Percentiles rank a stretch among this genome's conserved stretches.
Conservation (phyloP, 2,329 filamentous ascomycete genomes). For the Neonectria coccinea region DNA sequence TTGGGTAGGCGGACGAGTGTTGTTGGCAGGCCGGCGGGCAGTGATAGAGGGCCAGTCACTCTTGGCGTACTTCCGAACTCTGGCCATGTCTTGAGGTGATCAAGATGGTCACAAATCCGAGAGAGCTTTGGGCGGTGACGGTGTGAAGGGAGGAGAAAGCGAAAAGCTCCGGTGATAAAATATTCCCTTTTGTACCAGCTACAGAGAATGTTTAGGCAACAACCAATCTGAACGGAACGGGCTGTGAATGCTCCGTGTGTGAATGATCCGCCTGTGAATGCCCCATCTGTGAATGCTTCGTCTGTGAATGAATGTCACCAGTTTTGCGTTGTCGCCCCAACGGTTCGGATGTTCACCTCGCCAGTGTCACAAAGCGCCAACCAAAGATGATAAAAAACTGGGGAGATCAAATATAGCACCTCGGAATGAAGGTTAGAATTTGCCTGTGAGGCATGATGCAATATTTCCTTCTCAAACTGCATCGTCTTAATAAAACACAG, state of each 20-base stretch:
- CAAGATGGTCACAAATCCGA: not conserved
- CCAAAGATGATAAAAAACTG: not conserved
- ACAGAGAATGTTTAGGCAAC: not conserved
- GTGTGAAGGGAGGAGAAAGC: not conserved
- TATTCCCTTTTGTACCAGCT: not conserved
- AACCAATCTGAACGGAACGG: not conserved
- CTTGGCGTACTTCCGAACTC: too few relatives aligned
- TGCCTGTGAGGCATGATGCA: not conserved
- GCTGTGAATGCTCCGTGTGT: not conserved
- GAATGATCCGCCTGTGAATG: not conserved
- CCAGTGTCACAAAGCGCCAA: not conserved
- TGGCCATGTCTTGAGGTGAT: too few relatives aligned
- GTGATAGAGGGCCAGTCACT: too few relatives aligned
- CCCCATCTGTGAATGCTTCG: not conserved
- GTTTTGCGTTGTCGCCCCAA: not conserved
- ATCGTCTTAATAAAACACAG: too few relatives aligned
- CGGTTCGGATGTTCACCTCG: not conserved
- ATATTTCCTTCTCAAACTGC: not conserved
- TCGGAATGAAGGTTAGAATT: not conserved
- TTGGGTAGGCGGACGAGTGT: not conserved
- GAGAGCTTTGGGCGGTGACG: not conserved
- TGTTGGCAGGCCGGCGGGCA: not conserved
- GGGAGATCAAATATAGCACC: not conserved
- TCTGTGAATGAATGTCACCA: not conserved
- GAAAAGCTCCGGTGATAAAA: not conserved